Base-by-base conservation (phyloP, 768 basidiomycete genomes). In the Pleurotus giganteus region DNA sequence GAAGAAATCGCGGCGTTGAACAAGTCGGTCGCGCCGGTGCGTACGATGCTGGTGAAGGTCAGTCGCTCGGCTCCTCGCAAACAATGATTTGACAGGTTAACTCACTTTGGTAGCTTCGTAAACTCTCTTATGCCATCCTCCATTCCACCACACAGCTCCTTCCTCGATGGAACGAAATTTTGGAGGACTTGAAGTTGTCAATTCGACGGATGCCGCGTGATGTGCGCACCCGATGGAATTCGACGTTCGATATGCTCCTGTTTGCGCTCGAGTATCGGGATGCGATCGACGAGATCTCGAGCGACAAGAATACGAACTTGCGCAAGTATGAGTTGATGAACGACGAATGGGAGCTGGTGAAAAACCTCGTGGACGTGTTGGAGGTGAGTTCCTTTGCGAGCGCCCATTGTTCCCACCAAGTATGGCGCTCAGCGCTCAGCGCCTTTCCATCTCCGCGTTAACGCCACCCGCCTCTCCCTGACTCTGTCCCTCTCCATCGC, bases 151-250 rank as follows among this genome's bases (percentile, higher is more conserved):
- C 66, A 1, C 62, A 60, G 8, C 49, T 66, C 29, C 63, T 74
- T 0, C 72, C 71, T 0, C 45, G 46, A 17, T 75, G 73, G 71
- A 45, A 61, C 1, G 15, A 39, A 11, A 27, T 51, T 0, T 53
- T 69, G 7, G 27, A 29, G 9, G 31, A 57, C 1, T 46, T 57
- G 19, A 41, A 58, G 1, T n/a, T 67, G 8, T 39, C 24, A 1
- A 31, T 2, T 0, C n/a, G 60, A 3, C 53, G 61, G 15, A 67
- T 74, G 47, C 73, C 69, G 2, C 63, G 66, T 0, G 69, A 75
- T 54, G 70, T 75, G 1, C 13, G 36, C 0, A 74, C 71, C 0
- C 58, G 65, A 0, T 74, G 71, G 73, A 74, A 73, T 47, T 74
- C 66, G 0, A 67, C 64, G 1, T 73, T 57, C 46, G 56, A 71